Conservation (phyloP, 2,329 filamentous ascomycete genomes). For the Fusarium cyanostomum region DNA sequence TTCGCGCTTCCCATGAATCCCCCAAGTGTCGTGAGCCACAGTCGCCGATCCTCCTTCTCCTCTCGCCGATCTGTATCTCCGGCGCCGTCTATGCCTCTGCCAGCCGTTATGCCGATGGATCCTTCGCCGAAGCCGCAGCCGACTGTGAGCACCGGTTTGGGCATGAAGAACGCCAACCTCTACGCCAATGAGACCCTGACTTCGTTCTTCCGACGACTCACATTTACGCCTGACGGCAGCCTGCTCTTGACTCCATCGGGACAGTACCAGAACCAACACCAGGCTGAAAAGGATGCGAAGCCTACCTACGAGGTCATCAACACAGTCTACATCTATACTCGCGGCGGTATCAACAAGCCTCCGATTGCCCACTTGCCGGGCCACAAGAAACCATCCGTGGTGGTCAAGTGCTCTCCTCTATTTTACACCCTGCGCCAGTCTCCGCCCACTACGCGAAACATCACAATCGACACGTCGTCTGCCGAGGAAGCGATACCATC, state of each 20-base stretch:
- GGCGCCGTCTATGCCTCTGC: slow-evolving; percentile 90
- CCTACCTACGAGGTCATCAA: slow-evolving; percentile 88
- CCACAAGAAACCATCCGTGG: slow-evolving; percentile 97
- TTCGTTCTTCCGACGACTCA: slow-evolving; percentile 93
- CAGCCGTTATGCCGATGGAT: slow-evolving; percentile 94
- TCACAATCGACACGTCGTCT: slow-evolving; percentile 94
- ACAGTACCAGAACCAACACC: slow-evolving; percentile 87
- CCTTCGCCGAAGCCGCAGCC: slow-evolving; percentile 80
- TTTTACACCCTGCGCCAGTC: slow-evolving; percentile 82
- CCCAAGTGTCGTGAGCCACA: slow-evolving; percentile 86
- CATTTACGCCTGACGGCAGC: slow-evolving; percentile 95
- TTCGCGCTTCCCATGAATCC: slow-evolving; percentile 94
- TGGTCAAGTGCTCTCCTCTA: slow-evolving; percentile 91
- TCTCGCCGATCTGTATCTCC: slow-evolving; percentile 89
- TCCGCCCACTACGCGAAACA: slow-evolving; percentile 78
- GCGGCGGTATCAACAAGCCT: slow-evolving; percentile 95
- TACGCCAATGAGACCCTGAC: slow-evolving; percentile 98
- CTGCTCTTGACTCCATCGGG: slow-evolving; percentile 93
- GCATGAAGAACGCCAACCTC: slow-evolving; percentile 84
- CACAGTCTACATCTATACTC: slow-evolving; percentile 97
- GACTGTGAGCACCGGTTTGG: slow-evolving; percentile 62
- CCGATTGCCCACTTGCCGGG: slow-evolving; percentile 94
- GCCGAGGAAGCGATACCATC: slow-evolving; percentile 83
- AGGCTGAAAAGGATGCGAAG: slow-evolving; percentile 72
- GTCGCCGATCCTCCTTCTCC: slow-evolving; percentile 93